These are phyloP conservation scores for Neospora caninum DNA, from an alignment of 169 alveolate species.

Conservation along the genomic window DNA sequence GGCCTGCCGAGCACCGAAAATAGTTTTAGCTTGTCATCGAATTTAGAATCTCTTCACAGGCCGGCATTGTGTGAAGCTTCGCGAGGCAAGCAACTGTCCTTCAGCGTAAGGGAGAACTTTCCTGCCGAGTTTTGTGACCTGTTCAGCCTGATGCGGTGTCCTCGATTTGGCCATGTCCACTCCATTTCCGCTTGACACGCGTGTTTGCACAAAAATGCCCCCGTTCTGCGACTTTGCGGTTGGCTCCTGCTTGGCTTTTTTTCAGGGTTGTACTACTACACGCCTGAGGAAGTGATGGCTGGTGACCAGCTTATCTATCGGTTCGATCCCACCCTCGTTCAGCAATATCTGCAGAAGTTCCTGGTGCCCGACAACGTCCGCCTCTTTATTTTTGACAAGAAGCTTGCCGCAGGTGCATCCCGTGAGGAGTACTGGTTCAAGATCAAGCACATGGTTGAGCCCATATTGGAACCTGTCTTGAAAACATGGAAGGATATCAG, in stretches of 20 bases:
- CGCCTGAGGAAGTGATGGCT: slow-evolving; percentile 50
- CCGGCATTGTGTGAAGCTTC: no score
- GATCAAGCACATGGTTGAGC: not conserved
- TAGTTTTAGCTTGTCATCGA: no score
- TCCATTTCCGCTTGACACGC: no score
- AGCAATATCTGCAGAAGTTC: not conserved
- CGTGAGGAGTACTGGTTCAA: slow-evolving; percentile 28
- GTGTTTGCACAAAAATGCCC: no score
- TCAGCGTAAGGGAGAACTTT: no score
- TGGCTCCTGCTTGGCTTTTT: not conserved
- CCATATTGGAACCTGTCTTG: not conserved
- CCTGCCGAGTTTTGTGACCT: no score
- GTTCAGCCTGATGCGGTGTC: no score
- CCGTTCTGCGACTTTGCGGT: not conserved
- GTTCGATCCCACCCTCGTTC: not conserved
- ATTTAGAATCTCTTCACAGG: no score
- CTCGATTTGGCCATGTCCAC: no score
- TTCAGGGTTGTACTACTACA: slow-evolving; percentile 47
- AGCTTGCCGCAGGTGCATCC: not conserved
- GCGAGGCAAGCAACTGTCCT: no score
- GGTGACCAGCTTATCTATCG: slow-evolving; percentile 9
- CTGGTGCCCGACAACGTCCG: slow-evolving; percentile 25
- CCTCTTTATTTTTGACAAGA: slow-evolving; percentile 22
- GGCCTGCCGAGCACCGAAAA: no score
- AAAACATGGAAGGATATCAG: not conserved